Evolutionary conservation across 345 rosid genomes (phyloP), one percentile per base, ranked within the genome.

Genomic region (Euphorbia lathyris): DNA sequence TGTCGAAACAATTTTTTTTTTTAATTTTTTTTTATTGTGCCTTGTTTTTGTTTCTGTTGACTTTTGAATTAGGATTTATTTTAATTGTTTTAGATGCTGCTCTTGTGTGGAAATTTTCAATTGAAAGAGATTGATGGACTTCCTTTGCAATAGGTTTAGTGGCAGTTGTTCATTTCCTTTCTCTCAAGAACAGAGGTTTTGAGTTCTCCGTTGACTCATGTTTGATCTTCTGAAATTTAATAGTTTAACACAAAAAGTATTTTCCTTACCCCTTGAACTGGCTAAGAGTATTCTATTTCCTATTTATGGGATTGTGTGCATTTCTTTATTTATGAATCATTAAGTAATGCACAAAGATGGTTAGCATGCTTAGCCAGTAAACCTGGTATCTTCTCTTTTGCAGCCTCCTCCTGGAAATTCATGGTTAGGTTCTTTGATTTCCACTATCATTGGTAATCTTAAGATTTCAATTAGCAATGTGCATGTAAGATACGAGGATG

Each of bases 391-490:
- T 76, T 61, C 72, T 72, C 67, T 64, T 75, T 77, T 81, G 84
- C 94, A 92, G 99, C 83, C 87, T 72, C 68, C 90, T 74, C 52
- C 88, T 65, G 98, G 93, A 79, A 88, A 82, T 83, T 92, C 98
- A 32, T 95, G 99, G 99, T 77, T 95, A 77, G 94, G 97, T 70
- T 95, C 99, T 74, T 80, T 95, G 66, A 90, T 95, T 78, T 81
- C 89, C 58, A 95, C 99, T 67, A 87, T 95, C 65, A 95, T 95
- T 63, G 99, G 99, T 80, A 95, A 95, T 75, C 92, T 95, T 67
- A 95, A 92, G 85, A 90, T 95, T 83, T 87, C 99, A 67, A 92
- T 95, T 73, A 90, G 87, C 92, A 95, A 95, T 84, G 97, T 95
- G 75, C 99, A 95, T 85, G 79, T 95, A 76, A 86, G 99, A 91